Evolutionary conservation across 306 rosid genomes (phyloP), one percentile per base, ranked within the genome.

Genomic region (Urtica urens): DNA sequence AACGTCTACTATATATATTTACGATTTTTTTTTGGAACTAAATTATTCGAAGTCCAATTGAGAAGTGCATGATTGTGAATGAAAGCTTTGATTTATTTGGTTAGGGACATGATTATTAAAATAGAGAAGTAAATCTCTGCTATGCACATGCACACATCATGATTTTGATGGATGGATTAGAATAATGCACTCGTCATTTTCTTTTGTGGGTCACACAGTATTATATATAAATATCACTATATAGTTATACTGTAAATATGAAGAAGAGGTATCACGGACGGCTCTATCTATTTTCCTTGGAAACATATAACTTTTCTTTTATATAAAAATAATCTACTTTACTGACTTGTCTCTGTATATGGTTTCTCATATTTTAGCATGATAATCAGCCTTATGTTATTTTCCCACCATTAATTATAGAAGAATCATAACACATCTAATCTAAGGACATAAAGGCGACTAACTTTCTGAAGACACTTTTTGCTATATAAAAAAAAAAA

Each of bases 181-280:
- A 21, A n/a, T 19, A 5, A 6, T 21, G n/a, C 19, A 33, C 13
- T 14, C n/a, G 3, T 35, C 4, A 7, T 35, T 10, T 51, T 29
- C 7, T 33, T 22, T 19, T 18, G 22, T 51, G 57, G 57, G 57
- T 6, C 57, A 41, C 40, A 18, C 34, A 14, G n/a, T 16, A 35
- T 9, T 8, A 31, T 7, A 35, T 16, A 35, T 16, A 24, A n/a
- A 28, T 20, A 34, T 39, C 40, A 49, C 38, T 27, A 15, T 40
- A 21, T 42, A n/a, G 19, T 46, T 11, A 2, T 23, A 1, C 33
- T 7, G n/a, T 34, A 21, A 19, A 27, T 10, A 12, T 38, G 20
- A 37, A 11, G 38, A 82, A 75, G 65, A 59, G 73, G 67, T 59
- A 71, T 86, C 95, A 78, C 93, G 93, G 95, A 86, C 86, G 77